Percentiles rank a stretch among this genome's conserved stretches.
These are phyloP conservation scores for Metarhizium album DNA, from an alignment of 2,329 filamentous ascomycete genomes.

Conservation along the genomic window DNA sequence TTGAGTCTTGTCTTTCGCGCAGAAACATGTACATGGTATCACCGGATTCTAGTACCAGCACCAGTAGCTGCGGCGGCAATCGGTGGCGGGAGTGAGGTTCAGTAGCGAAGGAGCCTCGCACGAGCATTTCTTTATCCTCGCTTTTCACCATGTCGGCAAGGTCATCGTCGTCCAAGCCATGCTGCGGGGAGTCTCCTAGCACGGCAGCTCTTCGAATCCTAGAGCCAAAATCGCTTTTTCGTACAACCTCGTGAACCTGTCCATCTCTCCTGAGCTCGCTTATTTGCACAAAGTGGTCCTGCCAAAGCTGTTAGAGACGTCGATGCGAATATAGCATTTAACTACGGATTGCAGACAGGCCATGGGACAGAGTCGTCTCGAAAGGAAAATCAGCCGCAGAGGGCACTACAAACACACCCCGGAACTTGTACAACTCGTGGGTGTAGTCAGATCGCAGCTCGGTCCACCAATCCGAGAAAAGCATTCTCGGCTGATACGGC, in stretches of 20 bases:
- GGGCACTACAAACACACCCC: neutral
- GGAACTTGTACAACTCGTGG: neutral
- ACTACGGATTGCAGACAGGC: neutral
- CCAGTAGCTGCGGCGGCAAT: slow-evolving; percentile 68
- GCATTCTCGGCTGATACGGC: neutral
- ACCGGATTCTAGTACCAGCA: slow-evolving; percentile 63
- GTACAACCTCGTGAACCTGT: slow-evolving; percentile 63
- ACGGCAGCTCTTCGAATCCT: slow-evolving; percentile 71
- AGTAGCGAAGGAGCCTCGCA: slow-evolving; percentile 18
- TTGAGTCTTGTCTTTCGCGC: slow-evolving; percentile 28
- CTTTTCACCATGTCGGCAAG: slow-evolving; percentile 21
- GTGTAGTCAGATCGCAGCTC: neutral
- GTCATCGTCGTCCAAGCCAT: slow-evolving; percentile 21
- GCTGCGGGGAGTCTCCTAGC: slow-evolving; percentile 47
- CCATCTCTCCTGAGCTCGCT: slow-evolving; percentile 61
- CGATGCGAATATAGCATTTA: neutral
- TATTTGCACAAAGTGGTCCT: slow-evolving; percentile 73
- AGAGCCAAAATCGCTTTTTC: slow-evolving; percentile 67
- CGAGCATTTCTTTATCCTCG: slow-evolving; percentile 29
- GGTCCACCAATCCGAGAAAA: neutral
- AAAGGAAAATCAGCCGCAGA: neutral
- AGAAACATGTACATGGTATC: slow-evolving; percentile 71
- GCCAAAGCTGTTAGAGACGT: slow-evolving; percentile 7
- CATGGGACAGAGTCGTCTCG: neutral
- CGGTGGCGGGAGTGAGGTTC: slow-evolving; percentile 4